A percentile compares a stretch with the other conserved stretches of the same genome.
Evolutionary conservation across 176 grass and related monocot genomes (phyloP).

Genomic region (Coix lacrymajobi): DNA sequence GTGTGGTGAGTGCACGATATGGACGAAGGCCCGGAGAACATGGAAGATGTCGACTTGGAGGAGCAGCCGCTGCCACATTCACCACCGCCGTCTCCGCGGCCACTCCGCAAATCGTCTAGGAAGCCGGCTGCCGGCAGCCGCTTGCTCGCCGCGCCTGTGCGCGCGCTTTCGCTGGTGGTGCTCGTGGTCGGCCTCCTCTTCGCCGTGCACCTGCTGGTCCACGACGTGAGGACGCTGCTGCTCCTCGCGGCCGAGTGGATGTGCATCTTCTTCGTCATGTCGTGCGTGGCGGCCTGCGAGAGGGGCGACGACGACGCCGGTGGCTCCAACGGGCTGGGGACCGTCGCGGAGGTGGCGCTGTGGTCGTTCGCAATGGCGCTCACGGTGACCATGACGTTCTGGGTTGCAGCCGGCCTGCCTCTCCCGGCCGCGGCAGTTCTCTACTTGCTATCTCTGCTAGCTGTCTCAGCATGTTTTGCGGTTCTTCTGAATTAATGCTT

Average conservation of each 20-base stretch:
- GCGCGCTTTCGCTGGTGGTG: constrained; percentile 4
- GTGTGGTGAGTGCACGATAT: background rate
- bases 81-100: background rate
- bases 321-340: background rate
- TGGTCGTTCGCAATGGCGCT: constrained; percentile 28
- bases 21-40: background rate
- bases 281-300: constrained; percentile 17
- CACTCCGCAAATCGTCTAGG: background rate
- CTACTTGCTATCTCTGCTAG: constrained; percentile 8
- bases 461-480: constrained; percentile 3
- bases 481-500: background rate
- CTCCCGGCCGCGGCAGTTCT: background rate
- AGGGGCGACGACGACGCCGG: background rate
- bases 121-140: background rate
- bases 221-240: constrained; percentile 7
- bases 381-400: constrained; percentile 31
- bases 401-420: background rate
- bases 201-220: constrained; percentile 8
- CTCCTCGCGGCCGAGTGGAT: constrained; percentile 22
- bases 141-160: background rate
- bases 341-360: background rate
- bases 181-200: constrained; percentile 21
- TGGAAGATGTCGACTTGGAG: constrained; percentile 30
- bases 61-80: background rate
- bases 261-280: constrained; percentile 32